These are phyloP conservation scores for Aspergillus tubingensis DNA, from an alignment of 2,329 filamentous ascomycete species.

Conservation along the genomic window DNA sequence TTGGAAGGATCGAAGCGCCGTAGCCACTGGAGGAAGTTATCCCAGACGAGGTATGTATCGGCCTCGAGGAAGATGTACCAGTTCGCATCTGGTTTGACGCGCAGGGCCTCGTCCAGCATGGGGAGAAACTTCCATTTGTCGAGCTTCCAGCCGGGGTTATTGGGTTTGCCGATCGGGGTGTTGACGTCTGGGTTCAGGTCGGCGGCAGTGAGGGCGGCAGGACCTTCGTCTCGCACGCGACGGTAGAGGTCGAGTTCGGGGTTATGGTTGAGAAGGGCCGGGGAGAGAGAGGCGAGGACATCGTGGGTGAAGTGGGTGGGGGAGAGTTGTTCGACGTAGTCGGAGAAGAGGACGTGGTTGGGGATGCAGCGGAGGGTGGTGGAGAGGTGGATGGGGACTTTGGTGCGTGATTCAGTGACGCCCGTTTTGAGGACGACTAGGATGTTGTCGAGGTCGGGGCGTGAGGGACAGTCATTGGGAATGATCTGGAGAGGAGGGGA, in stretches of 20 bases:
- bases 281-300: slow-evolving; percentile 49
- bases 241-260: slow-evolving; percentile 55
- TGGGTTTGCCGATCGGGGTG: slow-evolving; percentile 38
- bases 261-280: slow-evolving; percentile 36
- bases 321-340: slow-evolving; percentile 55
- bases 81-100: slow-evolving; percentile 47
- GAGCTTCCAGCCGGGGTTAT: slow-evolving; percentile 52
- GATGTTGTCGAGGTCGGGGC: slow-evolving; percentile 42
- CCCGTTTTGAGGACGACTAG: slow-evolving; percentile 52
- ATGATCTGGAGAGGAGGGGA: slow-evolving; percentile 6
- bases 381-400: slow-evolving; percentile 56
- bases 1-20: slow-evolving; percentile 47
- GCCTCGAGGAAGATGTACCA: slow-evolving; percentile 62
- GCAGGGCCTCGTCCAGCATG: slow-evolving; percentile 51
- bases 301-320: slow-evolving; percentile 51
- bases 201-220: slow-evolving; percentile 37
- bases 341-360: slow-evolving; percentile 60
- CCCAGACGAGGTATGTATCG: slow-evolving; percentile 58
- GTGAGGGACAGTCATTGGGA: slow-evolving; percentile 27
- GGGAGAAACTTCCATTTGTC: slow-evolving; percentile 62
- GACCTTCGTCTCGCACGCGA: slow-evolving; percentile 45
- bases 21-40: slow-evolving; percentile 55
- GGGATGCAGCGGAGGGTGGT: slow-evolving; percentile 58
- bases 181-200: slow-evolving; percentile 34
- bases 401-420: slow-evolving; percentile 57